Base-by-base conservation (phyloP, 2,329 filamentous ascomycete genomes). In the Cladosporium sp. region DNA sequence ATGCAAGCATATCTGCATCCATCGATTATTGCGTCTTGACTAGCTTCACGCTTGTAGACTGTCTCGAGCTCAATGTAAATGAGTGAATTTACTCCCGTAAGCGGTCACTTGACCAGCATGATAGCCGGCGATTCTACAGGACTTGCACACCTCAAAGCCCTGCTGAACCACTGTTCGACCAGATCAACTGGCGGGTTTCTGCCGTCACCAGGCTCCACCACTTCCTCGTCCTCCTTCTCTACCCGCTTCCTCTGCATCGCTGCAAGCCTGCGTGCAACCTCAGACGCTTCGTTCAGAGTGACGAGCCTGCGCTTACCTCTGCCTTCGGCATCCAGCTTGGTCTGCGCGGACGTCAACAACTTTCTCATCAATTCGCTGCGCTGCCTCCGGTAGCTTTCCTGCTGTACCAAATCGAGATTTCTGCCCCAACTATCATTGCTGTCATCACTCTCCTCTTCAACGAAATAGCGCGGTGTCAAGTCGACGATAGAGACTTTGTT, bases 271-370 rank as follows among this genome's bases (percentile, higher is more conserved):
- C 45, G 81, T 8, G 82, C 81, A 19, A 86, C 81, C 68, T 85
- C 82, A 64, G 84, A 86, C 10, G 83, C 83, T 67, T 86, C 83
- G 37, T 78, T 75, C 56, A 86, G 66, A 50, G 74, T 81, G 5
- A 86, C 82, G 12, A 86, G 70, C 62, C 75, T 77, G 61, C 82
- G 74, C 73, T 80, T 83, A 17, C 67, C 69, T 10, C 60, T 40
- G 48, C 63, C 48, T 9, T 60, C 25, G 47, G 24, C 51, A 13
- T 60, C 51, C 4, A 64, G 54, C 56, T 65, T 66, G 8, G 60
- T 59, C 47, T 68, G 64, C 9, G 62, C 60, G 47, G 71, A 65
- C 20, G 66, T 63, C 45, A 76, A 75, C 50, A 79, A 32, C 36
- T 72, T 60, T 70, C 72, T 73, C 36, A 80, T 59, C 17, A 9